Evolutionary conservation across 495 filamentous ascomycete genomes (phyloP), one percentile per base, ranked within the genome.

Genomic region (Neurospora sp.): DNA sequence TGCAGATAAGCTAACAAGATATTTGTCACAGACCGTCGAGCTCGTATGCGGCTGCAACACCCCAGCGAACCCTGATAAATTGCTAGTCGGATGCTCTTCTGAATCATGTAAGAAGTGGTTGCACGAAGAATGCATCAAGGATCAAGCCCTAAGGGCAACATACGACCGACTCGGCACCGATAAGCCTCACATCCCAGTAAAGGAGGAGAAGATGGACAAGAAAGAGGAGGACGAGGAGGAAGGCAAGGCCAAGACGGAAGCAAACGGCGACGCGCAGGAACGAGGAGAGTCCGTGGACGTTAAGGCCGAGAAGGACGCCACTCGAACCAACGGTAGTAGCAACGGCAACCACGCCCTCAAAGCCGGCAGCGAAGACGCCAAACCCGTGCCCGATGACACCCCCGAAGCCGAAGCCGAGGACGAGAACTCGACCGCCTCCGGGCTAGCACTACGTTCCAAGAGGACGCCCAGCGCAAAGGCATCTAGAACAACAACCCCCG

Each of bases 51-150:
- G 86, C 72, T 91, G 89, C 81, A 82, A 85, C 39, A 83, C 81
- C 3, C 88, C 89, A 45, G 87, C 87, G 74, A 90, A 92, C 73
- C 90, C 90, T 3, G 89, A 91, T 69, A 85, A 87, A 17, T 73
- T 83, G 10, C 80, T 91, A 69, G 81, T 89, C 41, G 84, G 86
- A 40, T 92, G 90, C 80, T 84, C 83, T 31, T 84, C 84, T 61
- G 74, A 84, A 7, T 71, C 77, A 4, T 92, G 90, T 78, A 85
- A 85, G 72, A 86, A 84, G 70, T 91, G 90, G 90, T 83, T 91
- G 31, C 90, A 92, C 71, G 84, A 86, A 38, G 81, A 87, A 35
- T 92, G 90, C 76, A 79, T 92, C 38, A 78, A 87, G 42, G 83
- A 87, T 27, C 81, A 85, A 4, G 84, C 83, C 17, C 81, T 90